Evolutionary conservation across 2,329 filamentous ascomycete species (phyloP), one percentile per base, ranked within the genome.

Genomic region (Ceratocystis eucalypticola): DNA sequence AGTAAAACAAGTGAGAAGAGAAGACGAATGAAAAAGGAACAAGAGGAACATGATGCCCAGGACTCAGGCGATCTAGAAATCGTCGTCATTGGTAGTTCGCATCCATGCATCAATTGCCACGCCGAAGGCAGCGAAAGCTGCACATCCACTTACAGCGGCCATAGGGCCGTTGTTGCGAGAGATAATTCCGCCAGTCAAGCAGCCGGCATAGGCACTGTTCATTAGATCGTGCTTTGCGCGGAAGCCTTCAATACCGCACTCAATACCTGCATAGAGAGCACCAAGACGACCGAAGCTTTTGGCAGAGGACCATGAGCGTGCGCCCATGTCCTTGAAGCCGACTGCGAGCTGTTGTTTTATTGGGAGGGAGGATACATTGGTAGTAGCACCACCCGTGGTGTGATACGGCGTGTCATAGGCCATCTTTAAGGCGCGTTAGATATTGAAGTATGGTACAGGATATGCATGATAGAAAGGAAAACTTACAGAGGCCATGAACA

Each of bases 221-320:
- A 80, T 84, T 37, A 97, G 76, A 75, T 97, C 94, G 77, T 97
- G 96, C 80, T 96, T 96, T 25, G 92, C 94, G 37, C 94, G 84
- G 72, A 89, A 82, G 0, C 92, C 92, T 76, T 99, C 94, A 73
- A 99, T 91, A 70, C 89, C 91, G 79, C 94, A 99, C 78, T 99
- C 94, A 65, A 94, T 96, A 50, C 93, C 93, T 17, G 86, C 84
- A 79, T 95, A 99, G 22, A 97, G 82, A 1, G 90, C 88, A 71
- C 94, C 94, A 62, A 99, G 91, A 71, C 92, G 88, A 69, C 90
- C 93, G 74, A 99, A 99, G 80, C 95, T 97, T 79, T 92, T 94
- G 65, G 92, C 94, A 61, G 87, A 90, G 69, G 86, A 88, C 76
- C 82, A 89, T 3, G 90, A 93, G 12, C 90, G 85, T 69, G 82